A percentile compares a stretch with the other conserved stretches of the same genome.
Conservation (phyloP, 305 asterid species). For the Fraxinus ornus region DNA sequence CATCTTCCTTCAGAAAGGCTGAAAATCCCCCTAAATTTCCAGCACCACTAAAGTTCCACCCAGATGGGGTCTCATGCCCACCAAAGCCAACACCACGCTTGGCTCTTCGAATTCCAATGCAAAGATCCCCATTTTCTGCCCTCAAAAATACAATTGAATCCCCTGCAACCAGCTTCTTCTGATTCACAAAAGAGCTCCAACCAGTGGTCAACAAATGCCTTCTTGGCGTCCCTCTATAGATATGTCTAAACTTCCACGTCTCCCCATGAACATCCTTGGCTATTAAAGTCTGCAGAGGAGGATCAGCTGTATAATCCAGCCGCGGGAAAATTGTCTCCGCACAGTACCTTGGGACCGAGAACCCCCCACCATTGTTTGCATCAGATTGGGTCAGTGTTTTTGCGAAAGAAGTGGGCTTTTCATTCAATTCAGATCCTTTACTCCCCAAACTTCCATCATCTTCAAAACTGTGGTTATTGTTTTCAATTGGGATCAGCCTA, state of each 20-base stretch:
- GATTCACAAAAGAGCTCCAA: constrained; percentile 69
- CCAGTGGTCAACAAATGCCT: constrained; percentile 76
- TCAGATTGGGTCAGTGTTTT: constrained; percentile 69
- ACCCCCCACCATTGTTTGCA: constrained; percentile 73
- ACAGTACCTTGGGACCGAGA: constrained; percentile 70
- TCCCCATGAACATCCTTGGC: constrained; percentile 68
- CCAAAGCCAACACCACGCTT: constrained; percentile 43
- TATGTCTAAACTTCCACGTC: constrained; percentile 66
- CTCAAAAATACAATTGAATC: constrained; percentile 63
- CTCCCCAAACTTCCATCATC: constrained; percentile 27
- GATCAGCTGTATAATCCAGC: constrained; percentile 59
- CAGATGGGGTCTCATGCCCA: constrained; percentile 37
- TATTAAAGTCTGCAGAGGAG: constrained; percentile 63
- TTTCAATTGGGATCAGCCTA: constrained; percentile 49
- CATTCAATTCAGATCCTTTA: constrained; percentile 34
- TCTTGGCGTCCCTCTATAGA: constrained; percentile 66
- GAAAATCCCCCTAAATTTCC: constrained; percentile 43
- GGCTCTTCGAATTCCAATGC: constrained; percentile 64
- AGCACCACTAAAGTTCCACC: constrained; percentile 48
- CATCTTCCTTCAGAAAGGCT: constrained; percentile 52
- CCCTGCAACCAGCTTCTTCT: constrained; percentile 67
- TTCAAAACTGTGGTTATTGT: constrained; percentile 34
- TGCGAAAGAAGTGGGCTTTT: constrained; percentile 50
- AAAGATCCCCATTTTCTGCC: constrained; percentile 59
- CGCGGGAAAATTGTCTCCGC: constrained; percentile 73